These are phyloP conservation scores for Metarhizium rileyi DNA, from an alignment of 2,329 filamentous ascomycete genomes.

Conservation along the genomic window DNA sequence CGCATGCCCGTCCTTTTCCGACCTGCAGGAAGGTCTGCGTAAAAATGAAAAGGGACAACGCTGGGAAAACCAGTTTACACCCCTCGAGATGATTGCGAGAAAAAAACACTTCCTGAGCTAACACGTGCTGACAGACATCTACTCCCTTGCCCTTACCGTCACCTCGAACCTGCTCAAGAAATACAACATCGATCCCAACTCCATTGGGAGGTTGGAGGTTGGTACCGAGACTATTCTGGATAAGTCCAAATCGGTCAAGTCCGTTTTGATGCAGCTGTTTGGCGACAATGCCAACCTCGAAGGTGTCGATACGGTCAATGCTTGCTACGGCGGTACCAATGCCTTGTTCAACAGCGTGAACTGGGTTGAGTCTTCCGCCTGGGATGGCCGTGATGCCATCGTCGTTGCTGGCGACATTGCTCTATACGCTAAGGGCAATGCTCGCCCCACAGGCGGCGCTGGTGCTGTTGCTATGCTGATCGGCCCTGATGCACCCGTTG, in stretches of 20 bases:
- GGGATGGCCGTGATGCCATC: conserved; percentile 75
- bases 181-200: conserved; percentile 71
- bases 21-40: neutral
- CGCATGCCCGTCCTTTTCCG: conserved; percentile 1
- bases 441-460: conserved; percentile 71
- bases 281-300: conserved; percentile 76
- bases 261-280: conserved; percentile 79
- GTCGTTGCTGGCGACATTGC: conserved; percentile 77
- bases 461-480: conserved; percentile 71
- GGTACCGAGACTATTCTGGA: conserved; percentile 79
- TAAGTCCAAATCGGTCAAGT: conserved; percentile 89
- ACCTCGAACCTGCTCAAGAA: conserved; percentile 70
- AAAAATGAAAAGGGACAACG: neutral
- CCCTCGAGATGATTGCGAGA: neutral
- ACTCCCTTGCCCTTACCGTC: conserved; percentile 73
- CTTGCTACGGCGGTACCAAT: conserved; percentile 81
- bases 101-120: neutral
- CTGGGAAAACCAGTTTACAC: neutral
- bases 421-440: conserved; percentile 74
- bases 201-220: conserved; percentile 72
- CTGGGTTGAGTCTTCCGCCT: conserved; percentile 79
- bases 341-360: conserved; percentile 75
- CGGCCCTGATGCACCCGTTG: conserved; percentile 67
- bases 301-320: conserved; percentile 75
- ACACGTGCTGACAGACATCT: conserved; percentile 55